Evolutionary conservation across 371 early-diverging fungal species (phyloP), one percentile per base, ranked within the genome.

Genomic region (Mucor indicus): DNA sequence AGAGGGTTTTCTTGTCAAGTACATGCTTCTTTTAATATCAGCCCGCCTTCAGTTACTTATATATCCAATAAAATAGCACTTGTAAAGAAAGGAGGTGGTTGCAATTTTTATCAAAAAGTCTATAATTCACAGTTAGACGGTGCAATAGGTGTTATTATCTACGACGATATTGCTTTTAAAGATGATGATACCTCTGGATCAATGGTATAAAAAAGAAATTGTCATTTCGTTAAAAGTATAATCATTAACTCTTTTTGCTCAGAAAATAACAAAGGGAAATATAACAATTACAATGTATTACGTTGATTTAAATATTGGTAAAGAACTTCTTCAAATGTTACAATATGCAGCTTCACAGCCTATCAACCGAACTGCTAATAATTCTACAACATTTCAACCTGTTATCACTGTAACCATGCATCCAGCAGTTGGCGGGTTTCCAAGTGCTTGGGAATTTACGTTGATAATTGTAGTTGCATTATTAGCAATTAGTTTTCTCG

Each of bases 371-470:
- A 40, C 24, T 2, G 27, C 55, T 12, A 50, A 60, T 43, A 38
- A 44, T 38, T 21, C 32, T 13, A 37, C 44, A 4, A 49, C 45
- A 17, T 50, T 40, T 43, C 69, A 70, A 43, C 56, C 52, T 38
- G 65, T 57, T 1, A 50, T 65, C 15, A 54, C 46, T 19, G 62
- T 71, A 15, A 48, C 49, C 0, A 50, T 77, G 38, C 69, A 73
- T 44, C 77, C 77, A 12, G 58, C 65, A 15, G 55, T 66, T 19
- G 64, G 67, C 16, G 65, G 61, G 0, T 71, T 73, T 44, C 67
- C 80, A 0, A 69, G 67, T 46, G 64, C 79, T 20, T 81, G 82
- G 82, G 80, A 79, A 55, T 78, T 78, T 48, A 73, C 75, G 1
- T 50, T 81, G 35, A 70, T 79, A 22, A 64, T 81, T 16, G 76